Conservation (phyloP, 345 rosid genomes). For the Acer campestre region DNA sequence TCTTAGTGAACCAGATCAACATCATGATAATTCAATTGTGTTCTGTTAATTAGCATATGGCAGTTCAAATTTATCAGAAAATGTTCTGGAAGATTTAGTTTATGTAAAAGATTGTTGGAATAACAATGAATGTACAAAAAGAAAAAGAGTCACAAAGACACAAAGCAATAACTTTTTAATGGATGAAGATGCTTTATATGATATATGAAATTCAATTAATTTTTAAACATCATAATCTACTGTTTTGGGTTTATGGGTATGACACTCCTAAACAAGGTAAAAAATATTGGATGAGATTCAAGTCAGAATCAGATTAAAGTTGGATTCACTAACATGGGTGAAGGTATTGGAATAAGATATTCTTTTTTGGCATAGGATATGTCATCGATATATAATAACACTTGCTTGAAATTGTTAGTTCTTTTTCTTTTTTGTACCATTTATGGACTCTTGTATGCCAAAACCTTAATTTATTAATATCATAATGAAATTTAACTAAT, state of each 20-base stretch:
- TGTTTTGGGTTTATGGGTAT: background rate
- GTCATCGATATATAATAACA: background rate
- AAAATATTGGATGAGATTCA: background rate
- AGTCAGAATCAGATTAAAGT: background rate
- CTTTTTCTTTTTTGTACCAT: constrained; percentile 9
- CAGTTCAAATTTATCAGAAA: background rate
- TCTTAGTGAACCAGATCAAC: too few species aligned
- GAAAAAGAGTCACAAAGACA: too few species aligned
- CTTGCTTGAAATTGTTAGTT: background rate
- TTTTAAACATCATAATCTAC: background rate
- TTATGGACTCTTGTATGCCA: constrained; percentile 11
- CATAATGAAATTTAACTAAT: constrained; percentile 21
- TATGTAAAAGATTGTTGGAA: background rate
- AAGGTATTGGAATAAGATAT: background rate
- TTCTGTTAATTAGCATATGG: background rate
- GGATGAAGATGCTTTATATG: background rate
- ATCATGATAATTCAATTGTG: background rate
- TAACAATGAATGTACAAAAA: too few species aligned
- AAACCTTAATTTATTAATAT: constrained; percentile 2
- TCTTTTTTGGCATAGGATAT: background rate
- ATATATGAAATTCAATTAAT: too few species aligned
- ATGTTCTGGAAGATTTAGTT: background rate
- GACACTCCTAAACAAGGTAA: background rate
- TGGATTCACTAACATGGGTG: background rate
- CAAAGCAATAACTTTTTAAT: background rate